These are phyloP conservation scores for Rhodomyrtus tomentosa DNA, from an alignment of 345 rosid genomes.

Conservation along the genomic window DNA sequence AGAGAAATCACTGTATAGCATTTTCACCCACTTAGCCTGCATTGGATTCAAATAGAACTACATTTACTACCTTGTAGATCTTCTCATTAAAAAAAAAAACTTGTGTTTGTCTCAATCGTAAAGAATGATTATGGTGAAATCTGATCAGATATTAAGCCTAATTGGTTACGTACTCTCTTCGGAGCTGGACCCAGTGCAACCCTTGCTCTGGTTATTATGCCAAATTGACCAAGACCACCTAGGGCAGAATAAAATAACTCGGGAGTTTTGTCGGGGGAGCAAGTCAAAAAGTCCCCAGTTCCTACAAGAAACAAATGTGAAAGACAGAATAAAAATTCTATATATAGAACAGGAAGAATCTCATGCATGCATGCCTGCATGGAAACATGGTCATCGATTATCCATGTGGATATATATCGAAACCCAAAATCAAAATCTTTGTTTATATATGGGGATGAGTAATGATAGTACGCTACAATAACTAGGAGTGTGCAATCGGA, in stretches of 20 bases:
- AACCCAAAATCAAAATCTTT: background rate
- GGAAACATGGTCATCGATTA: background rate
- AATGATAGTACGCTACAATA: background rate
- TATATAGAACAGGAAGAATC: background rate
- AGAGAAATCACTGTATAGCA: conserved; percentile 3
- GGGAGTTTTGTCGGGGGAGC: background rate
- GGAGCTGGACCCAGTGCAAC: background rate
- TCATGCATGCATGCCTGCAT: background rate
- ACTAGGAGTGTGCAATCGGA: too few relatives aligned
- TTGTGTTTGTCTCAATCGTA: background rate
- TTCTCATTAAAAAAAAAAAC: background rate
- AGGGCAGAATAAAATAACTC: background rate
- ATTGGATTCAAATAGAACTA: background rate
- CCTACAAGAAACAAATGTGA: background rate
- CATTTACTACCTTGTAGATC: background rate
- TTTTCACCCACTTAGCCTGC: conserved; percentile 3
- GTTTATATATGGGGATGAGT: background rate
- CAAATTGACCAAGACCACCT: conserved; percentile 3
- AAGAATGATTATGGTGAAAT: background rate
- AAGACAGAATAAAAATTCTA: background rate
- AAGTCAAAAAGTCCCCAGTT: background rate
- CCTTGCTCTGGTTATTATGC: conserved; percentile 1
- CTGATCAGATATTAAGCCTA: background rate
- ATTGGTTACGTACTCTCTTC: background rate
- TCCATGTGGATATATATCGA: background rate